These are phyloP conservation scores for Yamadazyma atlantica DNA, from an alignment of 1,139 yeast species.

Conservation along the genomic window DNA sequence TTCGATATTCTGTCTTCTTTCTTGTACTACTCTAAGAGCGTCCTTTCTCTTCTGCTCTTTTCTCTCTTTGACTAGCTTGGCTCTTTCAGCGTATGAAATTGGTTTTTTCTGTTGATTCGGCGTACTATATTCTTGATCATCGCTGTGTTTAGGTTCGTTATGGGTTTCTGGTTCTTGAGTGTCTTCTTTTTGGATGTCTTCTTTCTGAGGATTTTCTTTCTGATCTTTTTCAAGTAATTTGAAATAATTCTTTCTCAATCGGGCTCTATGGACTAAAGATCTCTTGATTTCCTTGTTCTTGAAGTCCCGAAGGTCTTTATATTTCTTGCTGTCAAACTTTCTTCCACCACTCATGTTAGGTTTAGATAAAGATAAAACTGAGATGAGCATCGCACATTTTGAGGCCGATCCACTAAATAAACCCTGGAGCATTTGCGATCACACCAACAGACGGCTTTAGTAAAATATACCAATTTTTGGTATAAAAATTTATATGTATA, in stretches of 20 bases:
- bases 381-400: conserved; percentile 2
- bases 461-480: too few species aligned
- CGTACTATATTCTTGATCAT: too few species aligned
- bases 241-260: conserved; percentile 78
- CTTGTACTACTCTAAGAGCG: conserved; percentile 28
- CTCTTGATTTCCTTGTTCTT: conserved; percentile 64
- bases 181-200: conserved; percentile 13
- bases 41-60: conserved; percentile 37
- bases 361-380: neutral
- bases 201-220: conserved; percentile 2
- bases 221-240: conserved; percentile 75
- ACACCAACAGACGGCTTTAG: too few species aligned
- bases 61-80: conserved; percentile 44
- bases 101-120: too few species aligned
- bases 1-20: conserved; percentile 22
- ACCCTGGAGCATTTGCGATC: too few species aligned
- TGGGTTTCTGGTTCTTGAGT: conserved; percentile 5
- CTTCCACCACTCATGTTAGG: conserved; percentile 12
- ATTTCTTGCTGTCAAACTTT: conserved; percentile 18
- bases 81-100: conserved; percentile 46
- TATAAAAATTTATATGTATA: neutral
- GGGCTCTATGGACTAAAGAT: conserved; percentile 78
- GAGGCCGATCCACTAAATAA: neutral
- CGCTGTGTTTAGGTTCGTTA: too few species aligned
- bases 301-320: conserved; percentile 40